Base-by-base conservation (phyloP, 164 flowering plant species). In the Vitis amurensis region DNA sequence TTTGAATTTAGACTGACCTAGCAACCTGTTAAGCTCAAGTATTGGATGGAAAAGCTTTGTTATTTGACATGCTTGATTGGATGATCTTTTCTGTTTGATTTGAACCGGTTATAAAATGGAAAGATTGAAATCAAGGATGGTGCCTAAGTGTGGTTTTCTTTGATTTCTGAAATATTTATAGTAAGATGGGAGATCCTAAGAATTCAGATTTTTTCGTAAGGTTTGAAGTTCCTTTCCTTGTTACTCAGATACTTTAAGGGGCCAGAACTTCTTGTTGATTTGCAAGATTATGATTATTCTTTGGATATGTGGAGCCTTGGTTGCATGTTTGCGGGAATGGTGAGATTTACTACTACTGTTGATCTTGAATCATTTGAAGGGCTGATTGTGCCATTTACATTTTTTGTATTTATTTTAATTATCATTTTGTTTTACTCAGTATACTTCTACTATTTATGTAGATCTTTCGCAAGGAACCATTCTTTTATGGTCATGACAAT, bases 231-330 rank as follows among this genome's bases (percentile, higher is more conserved):
- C 48, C 14, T 30, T 56, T 64, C 16, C 49, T 60, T 55, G 13
- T 59, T 47, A 63, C n/a, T 55, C 79, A 83, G 86, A 50, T 79
- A 83, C 69, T 83, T 76, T 62, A 83, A 83, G 72, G 86, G 86
- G 30, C 86, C 86, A n/a, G 86, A 83, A 68, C 86, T 83, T 31
- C 78, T 83, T 37, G 86, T 83, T 13, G 84, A 81, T 70, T 75
- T 83, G 68, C 84, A 83, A 73, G 86, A 83, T 55, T 83, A 83
- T 77, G 86, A 83, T 59, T 83, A 81, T 72, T 83, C 86, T 14
- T 73, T 83, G 68, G 86, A 83, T 66, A 73, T 83, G 86, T 83
- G 86, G 86, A 83, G 86, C 73, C 86, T 83, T 49, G 86, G 86
- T 16, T 83, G 86, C 71, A 83, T 83, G 86, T 81, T 83, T 72